Conservation (phyloP, 176 grass and related monocot species). For the Hyparrhenia diplandra region DNA sequence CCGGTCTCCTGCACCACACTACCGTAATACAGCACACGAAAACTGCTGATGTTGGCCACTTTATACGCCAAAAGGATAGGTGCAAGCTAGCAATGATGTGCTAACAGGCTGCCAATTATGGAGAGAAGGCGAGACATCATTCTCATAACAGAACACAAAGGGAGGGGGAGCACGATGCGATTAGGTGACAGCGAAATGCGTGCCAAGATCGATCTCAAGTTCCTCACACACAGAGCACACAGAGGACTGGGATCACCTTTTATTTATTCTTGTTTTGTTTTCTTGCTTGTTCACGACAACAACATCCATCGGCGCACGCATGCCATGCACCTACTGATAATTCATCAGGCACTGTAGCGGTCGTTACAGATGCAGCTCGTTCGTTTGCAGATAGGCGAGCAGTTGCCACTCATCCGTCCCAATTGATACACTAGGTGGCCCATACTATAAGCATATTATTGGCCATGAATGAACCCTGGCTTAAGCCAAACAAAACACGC, state of each 20-base stretch:
- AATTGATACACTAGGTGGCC: background rate
- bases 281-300: conserved; percentile 19
- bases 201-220: background rate
- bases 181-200: background rate
- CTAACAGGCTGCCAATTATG: background rate
- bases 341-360: background rate
- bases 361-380: background rate
- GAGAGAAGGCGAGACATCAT: conserved; percentile 26
- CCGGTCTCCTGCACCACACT: background rate
- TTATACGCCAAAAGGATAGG: background rate
- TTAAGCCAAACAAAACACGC: conserved; percentile 19
- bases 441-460: background rate
- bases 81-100: background rate
- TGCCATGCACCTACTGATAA: background rate
- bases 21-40: background rate
- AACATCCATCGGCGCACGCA: background rate
- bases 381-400: background rate
- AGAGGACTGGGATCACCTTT: background rate
- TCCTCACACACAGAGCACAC: background rate
- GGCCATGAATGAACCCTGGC: background rate
- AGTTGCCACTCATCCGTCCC: background rate
- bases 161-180: background rate
- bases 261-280: background rate
- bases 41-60: background rate
- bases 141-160: conserved; percentile 2